These are phyloP conservation scores for Fraxinus sp. DNA, from an alignment of 305 asterid species.

Conservation along the genomic window DNA sequence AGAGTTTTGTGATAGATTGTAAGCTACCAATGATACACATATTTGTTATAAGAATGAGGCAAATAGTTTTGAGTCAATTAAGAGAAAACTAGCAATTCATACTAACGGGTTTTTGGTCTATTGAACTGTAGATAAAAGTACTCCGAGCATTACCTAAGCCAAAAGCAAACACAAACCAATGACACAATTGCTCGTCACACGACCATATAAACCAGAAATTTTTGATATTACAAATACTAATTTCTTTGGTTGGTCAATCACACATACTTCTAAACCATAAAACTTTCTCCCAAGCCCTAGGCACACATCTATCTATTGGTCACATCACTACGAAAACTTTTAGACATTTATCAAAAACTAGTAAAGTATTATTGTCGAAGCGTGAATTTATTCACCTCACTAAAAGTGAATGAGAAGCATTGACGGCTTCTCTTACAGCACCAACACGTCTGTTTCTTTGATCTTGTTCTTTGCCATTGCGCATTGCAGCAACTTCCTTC, in stretches of 20 bases:
- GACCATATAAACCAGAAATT: no score
- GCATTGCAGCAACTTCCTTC: conserved; percentile 66
- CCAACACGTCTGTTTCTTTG: conserved; percentile 50
- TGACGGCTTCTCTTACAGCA: conserved; percentile 45
- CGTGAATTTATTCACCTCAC: conserved; percentile 40
- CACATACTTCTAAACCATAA: no score
- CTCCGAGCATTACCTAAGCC: background rate
- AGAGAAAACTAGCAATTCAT: background rate
- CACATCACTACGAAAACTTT: background rate
- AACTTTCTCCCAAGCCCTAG: no score
- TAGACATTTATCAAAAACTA: background rate
- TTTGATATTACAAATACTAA: no score
- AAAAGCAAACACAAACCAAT: no score
- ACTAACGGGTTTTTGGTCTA: background rate
- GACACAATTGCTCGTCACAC: no score
- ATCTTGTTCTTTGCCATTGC: conserved; percentile 66
- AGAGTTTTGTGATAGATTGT: background rate
- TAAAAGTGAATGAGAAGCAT: conserved; percentile 44
- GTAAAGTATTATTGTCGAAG: background rate
- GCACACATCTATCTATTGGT: no score
- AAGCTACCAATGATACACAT: no score
- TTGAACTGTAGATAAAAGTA: background rate
- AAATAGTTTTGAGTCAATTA: background rate
- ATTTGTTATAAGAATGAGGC: background rate
- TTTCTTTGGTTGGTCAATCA: no score